Evolutionary conservation across 108 stramenopile genomes (phyloP).

Genomic region (Fragilaria radians): DNA sequence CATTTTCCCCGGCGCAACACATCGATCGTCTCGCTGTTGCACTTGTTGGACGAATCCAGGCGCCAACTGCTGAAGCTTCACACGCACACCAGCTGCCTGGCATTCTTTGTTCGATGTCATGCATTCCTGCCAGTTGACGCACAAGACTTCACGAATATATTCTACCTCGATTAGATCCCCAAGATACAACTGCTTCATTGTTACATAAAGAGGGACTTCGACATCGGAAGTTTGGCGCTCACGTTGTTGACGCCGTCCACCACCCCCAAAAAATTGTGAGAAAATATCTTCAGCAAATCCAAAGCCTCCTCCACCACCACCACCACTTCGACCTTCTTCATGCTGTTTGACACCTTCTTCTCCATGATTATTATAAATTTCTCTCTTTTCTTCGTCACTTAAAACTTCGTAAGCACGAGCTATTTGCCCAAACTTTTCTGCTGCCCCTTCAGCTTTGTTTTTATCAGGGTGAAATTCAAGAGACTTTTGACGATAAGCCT

Average conservation of each 20-base stretch:
- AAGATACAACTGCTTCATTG: slow-evolving; percentile 88
- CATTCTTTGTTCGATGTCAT: slow-evolving; percentile 80
- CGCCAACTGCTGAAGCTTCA: slow-evolving; percentile 90
- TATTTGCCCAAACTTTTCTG: slow-evolving; percentile 92
- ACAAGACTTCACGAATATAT: slow-evolving; percentile 87
- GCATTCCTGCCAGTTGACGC: slow-evolving; percentile 89
- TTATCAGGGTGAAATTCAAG: slow-evolving; percentile 94
- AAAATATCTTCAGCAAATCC: slow-evolving; percentile 69
- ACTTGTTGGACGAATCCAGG: slow-evolving; percentile 98
- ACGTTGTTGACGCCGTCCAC: slow-evolving; percentile 58
- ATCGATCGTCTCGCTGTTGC: slow-evolving; percentile 86
- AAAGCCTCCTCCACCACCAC: slow-evolving; percentile 66
- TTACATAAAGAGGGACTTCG: slow-evolving; percentile 84
- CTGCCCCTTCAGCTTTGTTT: slow-evolving; percentile 84
- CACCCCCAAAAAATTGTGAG: slow-evolving; percentile 67
- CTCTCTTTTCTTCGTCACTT: slow-evolving; percentile 89
- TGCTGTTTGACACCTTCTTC: slow-evolving; percentile 96
- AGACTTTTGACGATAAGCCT: slow-evolving; percentile 91
- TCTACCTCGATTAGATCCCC: slow-evolving; percentile 90
- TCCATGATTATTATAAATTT: slow-evolving; percentile 92
- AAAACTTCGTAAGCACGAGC: slow-evolving; percentile 96
- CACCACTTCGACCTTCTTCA: slow-evolving; percentile 58
- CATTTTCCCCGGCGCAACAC: slow-evolving; percentile 90
- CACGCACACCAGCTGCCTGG: slow-evolving; percentile 84
- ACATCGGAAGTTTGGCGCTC: slow-evolving; percentile 88